Percentiles rank a stretch among this genome's conserved stretches.
phyloP scores from a whole-genome alignment of 2,329 filamentous ascomycete species.

The Bisporella sp. region DNA sequence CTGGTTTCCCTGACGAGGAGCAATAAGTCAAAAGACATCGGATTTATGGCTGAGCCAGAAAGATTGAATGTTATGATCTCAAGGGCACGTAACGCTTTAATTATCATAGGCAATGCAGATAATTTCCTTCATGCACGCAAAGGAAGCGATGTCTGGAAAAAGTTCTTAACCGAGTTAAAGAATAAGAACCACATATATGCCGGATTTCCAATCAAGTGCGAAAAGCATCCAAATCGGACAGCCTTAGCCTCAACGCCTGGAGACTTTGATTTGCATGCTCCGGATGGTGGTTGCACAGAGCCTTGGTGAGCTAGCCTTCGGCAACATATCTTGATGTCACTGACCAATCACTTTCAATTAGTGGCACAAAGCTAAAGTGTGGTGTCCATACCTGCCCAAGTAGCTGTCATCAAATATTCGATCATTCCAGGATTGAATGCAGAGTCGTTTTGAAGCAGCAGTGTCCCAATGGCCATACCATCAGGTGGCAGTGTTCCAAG shows the following conservation, averaged over 20 bases:
- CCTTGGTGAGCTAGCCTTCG: conserved; percentile 45
- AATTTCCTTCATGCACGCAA: conserved; percentile 58
- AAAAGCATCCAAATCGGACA: conserved; percentile 46
- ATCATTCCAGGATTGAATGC: conserved; percentile 49
- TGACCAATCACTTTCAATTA: conserved; percentile 21
- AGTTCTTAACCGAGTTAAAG: conserved; percentile 50
- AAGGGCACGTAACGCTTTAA: conserved; percentile 55
- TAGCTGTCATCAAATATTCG: conserved; percentile 52
- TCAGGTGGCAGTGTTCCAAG: conserved; percentile 36
- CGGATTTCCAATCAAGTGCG: conserved; percentile 53
- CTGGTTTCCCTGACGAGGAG: conserved; percentile 62
- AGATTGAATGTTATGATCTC: conserved; percentile 65
- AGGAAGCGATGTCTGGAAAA: conserved; percentile 48
- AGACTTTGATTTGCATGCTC: conserved; percentile 56
- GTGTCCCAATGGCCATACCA: conserved; percentile 47
- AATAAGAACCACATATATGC: conserved; percentile 45
- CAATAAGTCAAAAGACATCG: conserved; percentile 57
- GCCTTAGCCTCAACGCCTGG: conserved; percentile 39
- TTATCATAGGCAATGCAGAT: conserved; percentile 63
- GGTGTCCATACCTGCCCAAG: conserved; percentile 50
- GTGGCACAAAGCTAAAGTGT: conserved; percentile 46
- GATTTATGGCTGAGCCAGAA: conserved; percentile 61
- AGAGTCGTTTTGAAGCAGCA: conserved; percentile 32
- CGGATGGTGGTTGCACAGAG: conserved; percentile 62
- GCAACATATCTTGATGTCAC: not conserved